These are phyloP conservation scores for Sarocladiaceae sp. DNA, from an alignment of 2,329 filamentous ascomycete species.

Conservation along the genomic window DNA sequence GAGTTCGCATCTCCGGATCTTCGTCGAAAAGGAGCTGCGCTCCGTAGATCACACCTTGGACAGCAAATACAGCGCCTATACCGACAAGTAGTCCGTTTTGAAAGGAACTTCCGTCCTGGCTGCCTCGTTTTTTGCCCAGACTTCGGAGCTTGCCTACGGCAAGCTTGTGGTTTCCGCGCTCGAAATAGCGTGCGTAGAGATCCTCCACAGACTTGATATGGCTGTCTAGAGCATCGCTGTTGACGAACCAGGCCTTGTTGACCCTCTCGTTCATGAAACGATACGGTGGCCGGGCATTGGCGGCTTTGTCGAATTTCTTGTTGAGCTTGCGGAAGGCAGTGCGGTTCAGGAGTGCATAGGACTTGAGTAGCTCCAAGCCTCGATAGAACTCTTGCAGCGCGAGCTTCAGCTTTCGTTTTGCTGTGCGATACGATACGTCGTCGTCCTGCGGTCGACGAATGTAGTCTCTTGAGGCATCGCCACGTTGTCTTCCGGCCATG, in stretches of 20 bases:
- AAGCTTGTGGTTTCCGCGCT: conserved; percentile 86
- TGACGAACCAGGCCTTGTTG: conserved; percentile 84
- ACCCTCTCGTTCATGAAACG: conserved; percentile 90
- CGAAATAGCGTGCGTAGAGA: conserved; percentile 90
- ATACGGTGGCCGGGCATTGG: conserved; percentile 68
- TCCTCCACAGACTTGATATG: conserved; percentile 81
- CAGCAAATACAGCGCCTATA: conserved; percentile 56
- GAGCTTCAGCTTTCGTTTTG: conserved; percentile 85
- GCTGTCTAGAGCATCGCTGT: conserved; percentile 75
- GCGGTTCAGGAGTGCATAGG: conserved; percentile 81
- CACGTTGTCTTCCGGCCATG: conserved; percentile 22
- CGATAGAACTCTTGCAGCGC: conserved; percentile 92
- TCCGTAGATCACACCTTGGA: conserved; percentile 61
- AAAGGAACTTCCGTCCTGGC: conserved; percentile 53
- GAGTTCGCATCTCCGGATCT: conserved; percentile 37
- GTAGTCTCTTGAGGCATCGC: conserved; percentile 40
- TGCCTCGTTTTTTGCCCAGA: conserved; percentile 51
- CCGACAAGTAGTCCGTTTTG: conserved; percentile 62
- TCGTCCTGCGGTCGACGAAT: conserved; percentile 38
- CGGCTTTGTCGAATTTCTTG: conserved; percentile 95
- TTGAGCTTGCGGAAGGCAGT: conserved; percentile 96
- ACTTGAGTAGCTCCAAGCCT: conserved; percentile 83
- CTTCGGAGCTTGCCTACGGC: conserved; percentile 81
- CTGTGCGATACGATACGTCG: conserved; percentile 74
- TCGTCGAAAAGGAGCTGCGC: conserved; percentile 43